Evolutionary conservation across 176 grass and related monocot species (phyloP).

Genomic region (Cenchrus fungigraminus): DNA sequence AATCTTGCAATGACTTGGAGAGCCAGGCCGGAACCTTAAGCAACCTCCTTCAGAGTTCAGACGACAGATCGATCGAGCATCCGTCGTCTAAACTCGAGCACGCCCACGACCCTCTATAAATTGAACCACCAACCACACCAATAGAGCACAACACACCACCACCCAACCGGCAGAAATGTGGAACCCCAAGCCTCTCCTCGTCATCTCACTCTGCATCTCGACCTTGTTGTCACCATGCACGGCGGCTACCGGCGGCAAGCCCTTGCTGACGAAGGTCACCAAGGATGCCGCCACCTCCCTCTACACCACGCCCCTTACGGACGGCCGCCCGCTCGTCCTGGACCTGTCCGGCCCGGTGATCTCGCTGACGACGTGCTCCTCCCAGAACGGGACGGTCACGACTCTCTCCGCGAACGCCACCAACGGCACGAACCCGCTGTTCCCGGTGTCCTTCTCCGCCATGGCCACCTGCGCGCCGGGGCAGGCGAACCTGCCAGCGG

Average conservation of each 20-base stretch:
- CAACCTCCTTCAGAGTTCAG: slow-evolving; percentile 1
- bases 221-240: not conserved
- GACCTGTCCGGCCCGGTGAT: slow-evolving; percentile 57
- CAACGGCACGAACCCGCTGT: slow-evolving; percentile 58
- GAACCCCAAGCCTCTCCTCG: not conserved
- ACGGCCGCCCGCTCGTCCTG: slow-evolving; percentile 36
- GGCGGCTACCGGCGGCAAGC: slow-evolving; percentile 25
- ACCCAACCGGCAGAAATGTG: slow-evolving; percentile 1
- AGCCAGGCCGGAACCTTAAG: too few relatives aligned
- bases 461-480: slow-evolving; percentile 50
- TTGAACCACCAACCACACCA: not conserved
- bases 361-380: slow-evolving; percentile 46
- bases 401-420: slow-evolving; percentile 53
- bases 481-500: slow-evolving; percentile 28
- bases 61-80: slow-evolving; percentile 1
- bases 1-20: too few relatives aligned
- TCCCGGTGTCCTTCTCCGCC: slow-evolving; percentile 13
- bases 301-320: slow-evolving; percentile 32
- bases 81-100: not conserved
- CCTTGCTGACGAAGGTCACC: slow-evolving; percentile 36
- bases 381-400: slow-evolving; percentile 36
- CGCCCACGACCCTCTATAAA: not conserved
- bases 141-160: slow-evolving; percentile 6
- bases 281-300: slow-evolving; percentile 45
- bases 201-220: not conserved